Conservation (phyloP, 1,139 yeast species). For the Yamadazyma triangularis region DNA sequence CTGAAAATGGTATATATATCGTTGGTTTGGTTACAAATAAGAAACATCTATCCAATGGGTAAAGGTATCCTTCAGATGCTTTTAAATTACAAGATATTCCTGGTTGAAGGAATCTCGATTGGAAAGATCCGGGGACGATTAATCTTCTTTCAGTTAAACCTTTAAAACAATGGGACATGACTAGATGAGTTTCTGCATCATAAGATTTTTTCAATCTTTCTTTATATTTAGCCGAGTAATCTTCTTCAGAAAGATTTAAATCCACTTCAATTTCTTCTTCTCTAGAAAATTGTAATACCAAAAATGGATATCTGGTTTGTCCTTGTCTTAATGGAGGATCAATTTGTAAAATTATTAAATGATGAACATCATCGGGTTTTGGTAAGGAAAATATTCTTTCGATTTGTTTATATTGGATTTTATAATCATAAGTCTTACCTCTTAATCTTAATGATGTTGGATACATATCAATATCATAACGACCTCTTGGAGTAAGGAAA, state of each 20-base stretch:
- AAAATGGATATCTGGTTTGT: constrained; percentile 91
- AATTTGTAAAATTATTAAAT: constrained; percentile 79
- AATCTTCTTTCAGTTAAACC: constrained; percentile 88
- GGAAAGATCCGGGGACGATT: constrained; percentile 81
- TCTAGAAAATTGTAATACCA: constrained; percentile 81
- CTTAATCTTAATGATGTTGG: constrained; percentile 83
- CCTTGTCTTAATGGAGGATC: constrained; percentile 93
- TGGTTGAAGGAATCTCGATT: constrained; percentile 68
- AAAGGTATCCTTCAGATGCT: constrained; percentile 92
- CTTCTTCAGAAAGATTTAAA: constrained; percentile 79
- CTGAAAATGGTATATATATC: constrained; percentile 82
- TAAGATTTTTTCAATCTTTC: constrained; percentile 73
- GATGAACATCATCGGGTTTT: constrained; percentile 90
- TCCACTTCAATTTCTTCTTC: constrained; percentile 93
- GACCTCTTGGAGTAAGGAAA: constrained; percentile 96
- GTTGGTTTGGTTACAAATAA: constrained; percentile 94
- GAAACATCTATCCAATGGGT: constrained; percentile 86
- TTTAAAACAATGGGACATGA: constrained; percentile 81
- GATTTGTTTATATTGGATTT: constrained; percentile 84
- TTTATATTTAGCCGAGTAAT: constrained; percentile 70
- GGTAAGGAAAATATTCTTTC: constrained; percentile 91
- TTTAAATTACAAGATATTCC: constrained; percentile 90
- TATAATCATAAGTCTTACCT: constrained; percentile 97
- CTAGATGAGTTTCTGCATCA: constrained; percentile 81
- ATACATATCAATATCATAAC: constrained; percentile 95